Percentiles rank a stretch among this genome's conserved stretches.
These are phyloP conservation scores for Ceratocystis huliohia DNA, from an alignment of 2,329 filamentous ascomycete species.

Conservation along the genomic window DNA sequence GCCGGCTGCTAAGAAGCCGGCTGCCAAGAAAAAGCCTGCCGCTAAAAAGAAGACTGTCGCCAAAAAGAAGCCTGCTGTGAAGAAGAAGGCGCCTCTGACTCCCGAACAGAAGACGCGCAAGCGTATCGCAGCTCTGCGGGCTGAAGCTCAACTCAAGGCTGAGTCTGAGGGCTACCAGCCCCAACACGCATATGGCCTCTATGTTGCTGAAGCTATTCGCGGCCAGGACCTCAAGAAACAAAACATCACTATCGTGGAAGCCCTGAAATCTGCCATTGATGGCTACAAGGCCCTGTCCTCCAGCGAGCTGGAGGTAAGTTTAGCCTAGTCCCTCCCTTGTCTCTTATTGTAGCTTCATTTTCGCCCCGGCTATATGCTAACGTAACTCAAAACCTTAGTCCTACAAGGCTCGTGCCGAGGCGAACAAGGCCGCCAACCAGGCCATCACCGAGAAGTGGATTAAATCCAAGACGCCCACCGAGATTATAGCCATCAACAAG, in stretches of 20 bases:
- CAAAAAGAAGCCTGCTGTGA: slow-evolving; percentile 24
- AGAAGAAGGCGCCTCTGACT: slow-evolving; percentile 28
- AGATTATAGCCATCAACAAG: slow-evolving; percentile 36
- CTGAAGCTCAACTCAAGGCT: slow-evolving; percentile 5
- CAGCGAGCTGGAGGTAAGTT: slow-evolving; percentile 35
- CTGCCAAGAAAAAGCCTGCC: slow-evolving; percentile 23
- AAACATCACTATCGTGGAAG: slow-evolving; percentile 19
- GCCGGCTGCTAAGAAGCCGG: slow-evolving; percentile 22
- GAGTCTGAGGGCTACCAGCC: slow-evolving; percentile 19
- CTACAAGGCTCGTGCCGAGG: slow-evolving; percentile 27
- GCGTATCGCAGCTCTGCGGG: not conserved
- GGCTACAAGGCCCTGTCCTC: slow-evolving; percentile 32
- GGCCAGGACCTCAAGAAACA: slow-evolving; percentile 18
- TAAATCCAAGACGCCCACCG: slow-evolving; percentile 30
- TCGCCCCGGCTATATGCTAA: not conserved
- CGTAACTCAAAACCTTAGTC: slow-evolving; percentile 25
- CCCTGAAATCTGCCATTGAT: slow-evolving; percentile 26
- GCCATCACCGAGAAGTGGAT: slow-evolving; percentile 37
- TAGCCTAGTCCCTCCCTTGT: not conserved
- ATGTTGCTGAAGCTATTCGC: slow-evolving; percentile 27
- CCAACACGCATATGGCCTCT: slow-evolving; percentile 31
- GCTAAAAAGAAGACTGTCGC: slow-evolving; percentile 22
- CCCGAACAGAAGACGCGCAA: slow-evolving; percentile 30
- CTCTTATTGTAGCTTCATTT: not conserved
- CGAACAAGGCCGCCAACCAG: slow-evolving; percentile 34